These are phyloP conservation scores for Orbilia ellipsospora DNA, from an alignment of 2,329 filamentous ascomycete species.

Conservation along the genomic window DNA sequence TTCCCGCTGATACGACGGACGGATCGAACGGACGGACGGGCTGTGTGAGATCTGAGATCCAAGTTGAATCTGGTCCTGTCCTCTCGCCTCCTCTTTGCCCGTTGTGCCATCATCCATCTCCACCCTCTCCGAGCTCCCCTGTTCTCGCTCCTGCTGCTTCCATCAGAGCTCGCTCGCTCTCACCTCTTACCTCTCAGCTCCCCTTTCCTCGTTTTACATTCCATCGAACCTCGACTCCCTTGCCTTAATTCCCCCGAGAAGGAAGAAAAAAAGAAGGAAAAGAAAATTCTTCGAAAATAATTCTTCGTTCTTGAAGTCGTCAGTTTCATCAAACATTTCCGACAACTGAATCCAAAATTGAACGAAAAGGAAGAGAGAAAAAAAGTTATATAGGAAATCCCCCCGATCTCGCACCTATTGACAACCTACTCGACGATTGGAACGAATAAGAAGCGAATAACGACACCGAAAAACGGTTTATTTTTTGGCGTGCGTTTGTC, in stretches of 20 bases:
- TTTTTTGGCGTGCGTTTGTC: no score
- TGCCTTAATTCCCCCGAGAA: no score
- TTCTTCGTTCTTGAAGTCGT: background rate
- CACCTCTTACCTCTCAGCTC: background rate
- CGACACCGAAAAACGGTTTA: no score
- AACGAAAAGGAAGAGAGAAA: no score
- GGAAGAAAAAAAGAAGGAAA: no score
- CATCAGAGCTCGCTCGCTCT: background rate
- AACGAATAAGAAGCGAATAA: no score
- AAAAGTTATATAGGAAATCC: no score
- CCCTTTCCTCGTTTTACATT: background rate
- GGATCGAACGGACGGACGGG: no score
- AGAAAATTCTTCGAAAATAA: background rate
- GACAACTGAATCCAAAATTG: background rate
- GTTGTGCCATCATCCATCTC: constrained; percentile 33
- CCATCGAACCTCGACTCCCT: constrained; percentile 9
- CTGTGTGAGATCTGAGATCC: no score
- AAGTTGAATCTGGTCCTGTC: background rate
- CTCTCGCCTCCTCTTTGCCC: constrained; percentile 21
- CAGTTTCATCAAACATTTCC: background rate
- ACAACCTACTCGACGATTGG: no score
- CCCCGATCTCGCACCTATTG: no score
- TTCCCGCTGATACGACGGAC: no score
- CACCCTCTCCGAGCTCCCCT: background rate
- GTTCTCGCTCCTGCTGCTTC: constrained; percentile 7